Conservation (phyloP, 371 early-diverging fungal species). For the Apophysomyces elegans region DNA sequence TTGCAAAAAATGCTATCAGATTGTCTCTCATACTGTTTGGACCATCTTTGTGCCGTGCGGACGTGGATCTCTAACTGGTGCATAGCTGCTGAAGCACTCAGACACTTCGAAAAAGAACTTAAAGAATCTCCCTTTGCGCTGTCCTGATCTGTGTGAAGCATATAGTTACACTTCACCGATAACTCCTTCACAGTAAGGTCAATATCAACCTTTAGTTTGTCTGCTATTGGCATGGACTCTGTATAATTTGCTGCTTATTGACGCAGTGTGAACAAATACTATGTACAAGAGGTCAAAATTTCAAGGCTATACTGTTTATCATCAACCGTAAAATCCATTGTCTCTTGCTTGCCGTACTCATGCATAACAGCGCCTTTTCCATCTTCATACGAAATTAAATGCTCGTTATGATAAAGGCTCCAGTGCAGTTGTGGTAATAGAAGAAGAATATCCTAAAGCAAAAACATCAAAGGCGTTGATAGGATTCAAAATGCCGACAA, state of each 20-base stretch:
- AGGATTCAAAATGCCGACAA: too few species aligned
- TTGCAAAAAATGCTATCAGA: background rate
- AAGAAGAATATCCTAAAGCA: background rate
- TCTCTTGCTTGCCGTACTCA: slow-evolving; percentile 12
- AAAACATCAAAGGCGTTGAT: too few species aligned
- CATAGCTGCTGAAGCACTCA: background rate
- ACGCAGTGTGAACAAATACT: slow-evolving; percentile 18
- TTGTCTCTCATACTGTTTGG: background rate
- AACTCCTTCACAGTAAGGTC: background rate
- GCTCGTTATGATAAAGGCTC: slow-evolving; percentile 13
- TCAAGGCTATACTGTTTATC: slow-evolving; percentile 24
- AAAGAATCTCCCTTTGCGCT: background rate
- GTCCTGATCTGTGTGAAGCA: background rate
- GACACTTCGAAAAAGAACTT: background rate
- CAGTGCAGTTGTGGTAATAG: slow-evolving; percentile 16
- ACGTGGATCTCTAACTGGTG: background rate
- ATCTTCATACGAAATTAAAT: slow-evolving; percentile 21
- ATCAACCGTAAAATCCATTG: slow-evolving; percentile 21
- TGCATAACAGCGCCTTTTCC: slow-evolving; percentile 16
- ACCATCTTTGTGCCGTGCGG: background rate
- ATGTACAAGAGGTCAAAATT: slow-evolving; percentile 19
- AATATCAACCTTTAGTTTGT: background rate
- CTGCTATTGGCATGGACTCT: background rate
- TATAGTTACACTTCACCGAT: background rate
- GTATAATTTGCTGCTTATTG: background rate